Evolutionary conservation across 2,329 filamentous ascomycete species (phyloP).

Genomic region (Aureobasidium sp.): DNA sequence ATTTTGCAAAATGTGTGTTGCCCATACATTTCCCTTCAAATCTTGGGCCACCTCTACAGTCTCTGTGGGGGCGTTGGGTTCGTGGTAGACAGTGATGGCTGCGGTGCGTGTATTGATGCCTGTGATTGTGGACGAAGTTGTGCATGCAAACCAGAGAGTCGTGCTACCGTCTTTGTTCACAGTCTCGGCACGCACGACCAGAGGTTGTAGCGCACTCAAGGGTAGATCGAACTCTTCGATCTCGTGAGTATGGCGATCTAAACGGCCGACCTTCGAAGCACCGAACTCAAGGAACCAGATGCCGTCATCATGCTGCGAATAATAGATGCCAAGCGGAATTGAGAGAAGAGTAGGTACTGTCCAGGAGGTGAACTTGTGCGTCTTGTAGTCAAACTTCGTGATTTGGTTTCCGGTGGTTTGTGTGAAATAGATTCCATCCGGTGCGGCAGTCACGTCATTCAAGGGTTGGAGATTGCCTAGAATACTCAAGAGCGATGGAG

Average conservation of each 20-base stretch:
- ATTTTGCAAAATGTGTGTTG: neutral
- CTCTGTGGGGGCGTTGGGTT: neutral
- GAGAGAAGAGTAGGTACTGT: constrained; percentile 16
- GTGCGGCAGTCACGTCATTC: constrained; percentile 18
- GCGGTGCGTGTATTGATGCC: neutral
- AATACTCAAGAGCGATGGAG: constrained; percentile 12
- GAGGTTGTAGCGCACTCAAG: neutral
- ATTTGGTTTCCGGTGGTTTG: constrained; percentile 18
- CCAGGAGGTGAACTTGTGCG: constrained; percentile 15
- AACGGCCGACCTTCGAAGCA: neutral
- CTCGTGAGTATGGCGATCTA: neutral
- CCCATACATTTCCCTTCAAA: neutral
- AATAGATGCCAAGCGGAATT: constrained; percentile 15
- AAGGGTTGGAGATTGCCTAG: constrained; percentile 17
- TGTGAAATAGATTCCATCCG: constrained; percentile 17
- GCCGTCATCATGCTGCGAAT: neutral
- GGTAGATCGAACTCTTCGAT: neutral
- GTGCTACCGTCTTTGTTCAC: neutral
- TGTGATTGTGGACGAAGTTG: neutral
- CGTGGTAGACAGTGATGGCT: neutral
- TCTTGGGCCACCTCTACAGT: neutral
- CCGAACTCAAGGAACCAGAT: neutral
- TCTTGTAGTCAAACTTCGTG: constrained; percentile 15
- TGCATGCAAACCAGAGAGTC: constrained; percentile 2
- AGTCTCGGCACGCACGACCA: neutral